Conservation (phyloP, 2,329 filamentous ascomycete genomes). For the Botrytis aclada region DNA sequence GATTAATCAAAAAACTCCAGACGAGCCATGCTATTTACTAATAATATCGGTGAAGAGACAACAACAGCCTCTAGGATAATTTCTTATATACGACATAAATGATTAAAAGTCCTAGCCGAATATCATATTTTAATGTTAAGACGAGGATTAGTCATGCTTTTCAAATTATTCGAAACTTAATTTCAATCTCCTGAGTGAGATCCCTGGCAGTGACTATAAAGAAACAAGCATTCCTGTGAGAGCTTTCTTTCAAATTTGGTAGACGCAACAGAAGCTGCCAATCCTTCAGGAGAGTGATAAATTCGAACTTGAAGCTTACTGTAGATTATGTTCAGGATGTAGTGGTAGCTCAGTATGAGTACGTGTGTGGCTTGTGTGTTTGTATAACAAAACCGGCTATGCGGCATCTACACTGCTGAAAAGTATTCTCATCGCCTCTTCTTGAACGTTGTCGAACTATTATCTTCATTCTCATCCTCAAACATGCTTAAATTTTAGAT, state of each 20-base stretch:
- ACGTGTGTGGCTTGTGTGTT: not conserved
- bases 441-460: not conserved
- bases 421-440: not conserved
- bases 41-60: not conserved
- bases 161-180: not conserved
- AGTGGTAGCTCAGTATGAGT: not conserved
- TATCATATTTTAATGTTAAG: not conserved
- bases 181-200: not conserved
- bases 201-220: not conserved
- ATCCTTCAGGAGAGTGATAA: not conserved
- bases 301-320: not conserved
- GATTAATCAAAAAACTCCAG: not conserved
- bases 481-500: not conserved
- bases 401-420: not conserved
- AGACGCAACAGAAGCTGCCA: no score
- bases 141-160: not conserved
- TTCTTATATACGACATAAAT: not conserved
- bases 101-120: fast-evolving
- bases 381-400: not conserved
- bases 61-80: not conserved
- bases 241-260: not conserved
- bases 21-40: fast-evolving
- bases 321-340: not conserved
- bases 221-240: not conserved
- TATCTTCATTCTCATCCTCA: not conserved